These are phyloP conservation scores for Lepiota venenata DNA, from an alignment of 768 basidiomycete species.

Conservation along the genomic window DNA sequence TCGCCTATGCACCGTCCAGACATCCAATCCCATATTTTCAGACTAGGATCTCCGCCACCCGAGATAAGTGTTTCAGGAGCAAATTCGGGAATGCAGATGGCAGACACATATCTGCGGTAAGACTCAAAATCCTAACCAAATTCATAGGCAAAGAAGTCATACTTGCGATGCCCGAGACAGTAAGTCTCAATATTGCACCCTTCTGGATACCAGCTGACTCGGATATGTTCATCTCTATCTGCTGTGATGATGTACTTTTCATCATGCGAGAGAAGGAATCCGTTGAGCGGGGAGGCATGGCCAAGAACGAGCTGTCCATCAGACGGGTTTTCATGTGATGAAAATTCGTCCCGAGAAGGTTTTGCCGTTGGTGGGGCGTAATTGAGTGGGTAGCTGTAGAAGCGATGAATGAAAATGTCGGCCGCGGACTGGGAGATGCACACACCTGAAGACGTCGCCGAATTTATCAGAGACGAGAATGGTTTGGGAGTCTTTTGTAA, in stretches of 20 bases:
- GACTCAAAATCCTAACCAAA: neutral
- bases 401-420: constrained; percentile 5
- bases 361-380: constrained; percentile 23
- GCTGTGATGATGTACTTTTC: constrained; percentile 80
- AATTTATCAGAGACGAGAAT: constrained; percentile 93
- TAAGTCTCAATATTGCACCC: constrained; percentile 85
- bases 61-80: constrained; percentile 59
- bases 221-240: constrained; percentile 94
- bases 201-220: constrained; percentile 86
- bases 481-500: constrained; percentile 57
- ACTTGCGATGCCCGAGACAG: constrained; percentile 85
- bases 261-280: constrained; percentile 63
- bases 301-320: constrained; percentile 74
- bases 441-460: constrained; percentile 86
- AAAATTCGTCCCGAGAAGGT: constrained; percentile 28
- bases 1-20: constrained; percentile 50
- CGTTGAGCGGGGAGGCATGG: constrained; percentile 83
- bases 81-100: constrained; percentile 63
- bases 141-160: constrained; percentile 19
- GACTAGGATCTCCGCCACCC: constrained; percentile 79
- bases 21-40: constrained; percentile 83
- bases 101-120: constrained; percentile 72
- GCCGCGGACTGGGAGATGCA: neutral
- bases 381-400: constrained; percentile 59
- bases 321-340: constrained; percentile 69